Percentiles rank a stretch among this genome's conserved stretches.
These are phyloP conservation scores for Geotrichum histeridarum DNA, from an alignment of 1,139 yeast species.

Conservation along the genomic window DNA sequence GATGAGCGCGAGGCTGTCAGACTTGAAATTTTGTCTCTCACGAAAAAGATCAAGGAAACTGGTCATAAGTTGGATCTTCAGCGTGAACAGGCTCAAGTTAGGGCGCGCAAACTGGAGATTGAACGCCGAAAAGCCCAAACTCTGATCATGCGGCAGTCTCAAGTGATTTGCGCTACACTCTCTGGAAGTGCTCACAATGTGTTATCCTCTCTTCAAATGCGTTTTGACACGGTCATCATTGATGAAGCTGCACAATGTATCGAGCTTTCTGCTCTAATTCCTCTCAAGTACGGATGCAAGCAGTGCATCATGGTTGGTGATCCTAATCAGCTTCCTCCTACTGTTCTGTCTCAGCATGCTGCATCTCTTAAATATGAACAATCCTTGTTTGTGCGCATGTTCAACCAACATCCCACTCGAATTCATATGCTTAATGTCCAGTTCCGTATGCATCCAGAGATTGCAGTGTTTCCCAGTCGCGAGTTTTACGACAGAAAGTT, in stretches of 20 bases:
- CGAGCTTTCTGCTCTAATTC: conserved; percentile 86
- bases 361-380: conserved; percentile 78
- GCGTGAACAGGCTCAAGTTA: conserved; percentile 47
- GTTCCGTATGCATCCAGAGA: conserved; percentile 95
- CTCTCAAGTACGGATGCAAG: conserved; percentile 85
- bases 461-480: conserved; percentile 76
- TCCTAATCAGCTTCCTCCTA: conserved; percentile 97
- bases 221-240: conserved; percentile 87
- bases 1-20: conserved; percentile 29
- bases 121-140: conserved; percentile 73
- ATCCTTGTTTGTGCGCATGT: conserved; percentile 92
- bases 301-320: conserved; percentile 98
- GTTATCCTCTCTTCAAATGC: conserved; percentile 64
- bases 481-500: conserved; percentile 74
- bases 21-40: conserved; percentile 45
- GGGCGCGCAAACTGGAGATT: conserved; percentile 69
- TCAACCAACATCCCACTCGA: conserved; percentile 54
- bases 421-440: conserved; percentile 85
- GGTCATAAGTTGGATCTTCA: conserved; percentile 72
- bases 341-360: conserved; percentile 90
- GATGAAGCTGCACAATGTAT: conserved; percentile 99
- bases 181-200: conserved; percentile 95
- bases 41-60: conserved; percentile 57
- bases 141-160: conserved; percentile 67
- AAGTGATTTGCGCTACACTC: conserved; percentile 84